Percentiles rank a stretch among this genome's conserved stretches.
Conservation (phyloP, 805 yeast species). For the Ogataea pilisensis region DNA sequence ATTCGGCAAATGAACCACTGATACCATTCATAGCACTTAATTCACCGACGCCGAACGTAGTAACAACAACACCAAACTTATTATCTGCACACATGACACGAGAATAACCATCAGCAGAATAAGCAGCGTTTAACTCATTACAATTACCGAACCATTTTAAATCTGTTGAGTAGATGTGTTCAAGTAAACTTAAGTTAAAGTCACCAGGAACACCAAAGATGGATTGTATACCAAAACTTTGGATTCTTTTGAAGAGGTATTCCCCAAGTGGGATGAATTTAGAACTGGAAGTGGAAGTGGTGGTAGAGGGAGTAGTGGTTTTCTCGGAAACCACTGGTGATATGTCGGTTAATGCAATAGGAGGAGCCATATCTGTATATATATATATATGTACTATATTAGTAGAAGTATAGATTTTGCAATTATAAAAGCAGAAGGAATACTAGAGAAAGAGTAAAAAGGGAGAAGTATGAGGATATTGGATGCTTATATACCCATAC, state of each 20-base stretch:
- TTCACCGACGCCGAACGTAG: conserved; percentile 91
- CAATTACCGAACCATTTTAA: conserved; percentile 78
- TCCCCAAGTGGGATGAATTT: conserved; percentile 53
- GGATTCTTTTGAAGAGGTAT: conserved; percentile 57
- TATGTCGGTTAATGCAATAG: conserved; percentile 4
- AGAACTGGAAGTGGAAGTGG: not conserved
- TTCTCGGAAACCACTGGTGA: too few species aligned
- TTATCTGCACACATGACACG: conserved; percentile 41
- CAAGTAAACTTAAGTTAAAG: conserved; percentile 63
- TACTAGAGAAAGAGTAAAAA: too few species aligned
- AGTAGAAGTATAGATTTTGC: too few species aligned
- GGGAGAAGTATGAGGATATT: too few species aligned
- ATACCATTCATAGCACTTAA: conserved; percentile 79
- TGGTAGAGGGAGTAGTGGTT: too few species aligned
- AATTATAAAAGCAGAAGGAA: too few species aligned
- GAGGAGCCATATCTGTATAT: conserved; percentile 15
- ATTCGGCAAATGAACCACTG: conserved; percentile 80
- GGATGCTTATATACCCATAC: too few species aligned
- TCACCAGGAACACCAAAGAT: conserved; percentile 82
- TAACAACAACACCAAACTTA: conserved; percentile 59
- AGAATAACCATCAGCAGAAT: conserved; percentile 88
- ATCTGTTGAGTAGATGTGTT: conserved; percentile 53
- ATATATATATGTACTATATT: too few species aligned
- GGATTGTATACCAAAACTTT: conserved; percentile 51
- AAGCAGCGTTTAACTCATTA: conserved; percentile 86